phyloP scores from a whole-genome alignment of 345 rosid species.

The Euclidium syriacum region DNA sequence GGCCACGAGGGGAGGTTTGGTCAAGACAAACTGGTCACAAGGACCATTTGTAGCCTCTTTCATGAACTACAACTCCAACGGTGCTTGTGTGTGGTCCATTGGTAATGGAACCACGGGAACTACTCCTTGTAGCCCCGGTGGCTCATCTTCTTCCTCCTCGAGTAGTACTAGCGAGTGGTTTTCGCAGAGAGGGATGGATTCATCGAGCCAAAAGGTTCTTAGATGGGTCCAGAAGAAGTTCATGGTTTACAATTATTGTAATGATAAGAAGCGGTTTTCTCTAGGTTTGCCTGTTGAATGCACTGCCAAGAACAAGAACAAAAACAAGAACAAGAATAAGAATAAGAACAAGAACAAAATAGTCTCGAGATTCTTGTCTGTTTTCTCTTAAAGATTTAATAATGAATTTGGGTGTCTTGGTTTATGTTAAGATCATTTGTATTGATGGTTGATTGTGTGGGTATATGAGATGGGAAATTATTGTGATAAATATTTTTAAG shows the following conservation, averaged over 20 bases:
- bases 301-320: slow-evolving; percentile 6
- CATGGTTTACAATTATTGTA: slow-evolving; percentile 68
- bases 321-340: slow-evolving; percentile 4
- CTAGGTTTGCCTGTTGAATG: slow-evolving; percentile 51
- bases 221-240: slow-evolving; percentile 54
- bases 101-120: slow-evolving; percentile 15
- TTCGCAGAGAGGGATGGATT: slow-evolving; percentile 32
- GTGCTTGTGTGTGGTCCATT: slow-evolving; percentile 46
- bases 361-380: not conserved
- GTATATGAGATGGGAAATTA: no score
- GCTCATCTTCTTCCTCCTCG: slow-evolving; percentile 14
- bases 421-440: not conserved
- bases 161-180: slow-evolving; percentile 27
- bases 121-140: slow-evolving; percentile 13
- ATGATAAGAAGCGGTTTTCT: slow-evolving; percentile 47
- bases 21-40: slow-evolving; percentile 57
- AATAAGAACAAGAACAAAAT: not conserved
- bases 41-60: slow-evolving; percentile 67
- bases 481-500: no score
- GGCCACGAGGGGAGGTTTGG: slow-evolving; percentile 71
- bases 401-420: not conserved
- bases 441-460: no score
- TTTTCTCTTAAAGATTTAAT: not conserved
- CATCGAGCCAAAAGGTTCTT: slow-evolving; percentile 29
- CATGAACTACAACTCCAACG: slow-evolving; percentile 43